Evolutionary conservation across 1,284 basidiomycete species (phyloP).

Genomic region (Austropuccinia psidii): DNA sequence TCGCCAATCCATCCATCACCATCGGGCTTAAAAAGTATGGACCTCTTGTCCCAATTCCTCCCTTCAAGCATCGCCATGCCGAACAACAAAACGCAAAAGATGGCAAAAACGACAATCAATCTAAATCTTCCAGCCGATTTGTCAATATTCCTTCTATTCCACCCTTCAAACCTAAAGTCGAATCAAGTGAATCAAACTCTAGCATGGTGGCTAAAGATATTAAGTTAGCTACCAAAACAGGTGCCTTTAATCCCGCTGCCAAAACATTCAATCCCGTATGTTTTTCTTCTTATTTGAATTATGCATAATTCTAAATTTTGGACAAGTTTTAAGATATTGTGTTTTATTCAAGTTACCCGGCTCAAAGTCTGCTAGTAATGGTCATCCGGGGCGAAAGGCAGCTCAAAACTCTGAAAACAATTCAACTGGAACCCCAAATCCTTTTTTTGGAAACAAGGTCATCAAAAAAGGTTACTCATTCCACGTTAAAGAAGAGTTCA

Average conservation of each 20-base stretch:
- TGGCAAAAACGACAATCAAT: not conserved
- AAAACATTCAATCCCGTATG: slow-evolving; percentile 42
- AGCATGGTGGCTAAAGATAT: slow-evolving; percentile 29
- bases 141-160: slow-evolving; percentile 76
- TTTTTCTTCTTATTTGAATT: not conserved
- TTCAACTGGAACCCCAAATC: not conserved
- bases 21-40: slow-evolving; percentile 26
- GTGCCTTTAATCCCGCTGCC: slow-evolving; percentile 43
- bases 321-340: too few relatives aligned
- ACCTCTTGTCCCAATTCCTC: slow-evolving; percentile 27
- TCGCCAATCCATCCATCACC: slow-evolving; percentile 43
- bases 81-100: not conserved
- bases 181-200: slow-evolving; percentile 28
- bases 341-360: too few relatives aligned
- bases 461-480: slow-evolving; percentile 32
- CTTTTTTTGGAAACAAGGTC: slow-evolving; percentile 20
- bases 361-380: too few relatives aligned
- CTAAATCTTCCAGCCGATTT: slow-evolving; percentile 37
- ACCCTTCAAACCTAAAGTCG: slow-evolving; percentile 65
- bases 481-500: slow-evolving; percentile 36
- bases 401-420: not conserved
- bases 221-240: slow-evolving; percentile 44
- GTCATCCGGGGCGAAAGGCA: slow-evolving; percentile 11
- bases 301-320: not conserved
- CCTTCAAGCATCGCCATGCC: slow-evolving; percentile 33